phyloP scores from a whole-genome alignment of 192 early-diverging fungal genomes.

The Coemansia sp. region DNA sequence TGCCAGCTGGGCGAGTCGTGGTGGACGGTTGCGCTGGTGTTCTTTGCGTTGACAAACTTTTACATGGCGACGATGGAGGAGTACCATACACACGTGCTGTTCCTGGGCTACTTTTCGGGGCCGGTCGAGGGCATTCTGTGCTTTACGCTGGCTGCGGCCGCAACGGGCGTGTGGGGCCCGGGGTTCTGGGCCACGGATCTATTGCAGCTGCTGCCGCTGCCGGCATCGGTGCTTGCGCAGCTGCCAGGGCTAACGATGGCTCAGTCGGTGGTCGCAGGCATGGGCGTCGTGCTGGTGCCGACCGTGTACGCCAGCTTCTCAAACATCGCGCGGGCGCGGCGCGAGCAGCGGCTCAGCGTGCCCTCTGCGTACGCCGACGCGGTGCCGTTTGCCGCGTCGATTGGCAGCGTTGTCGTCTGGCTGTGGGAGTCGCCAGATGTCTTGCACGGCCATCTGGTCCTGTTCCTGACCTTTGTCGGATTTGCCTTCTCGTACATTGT shows the following conservation, averaged over 20 bases:
- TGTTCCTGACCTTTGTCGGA: slow-evolving; percentile 66
- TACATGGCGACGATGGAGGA: slow-evolving; percentile 94
- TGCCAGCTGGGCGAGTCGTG: slow-evolving; percentile 70
- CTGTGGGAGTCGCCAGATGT: slow-evolving; percentile 65
- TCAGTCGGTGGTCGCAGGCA: slow-evolving; percentile 36
- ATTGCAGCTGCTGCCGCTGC: slow-evolving; percentile 31
- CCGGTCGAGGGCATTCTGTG: slow-evolving; percentile 89
- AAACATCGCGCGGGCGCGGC: slow-evolving; percentile 61
- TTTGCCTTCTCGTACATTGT: slow-evolving; percentile 81
- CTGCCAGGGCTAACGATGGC: slow-evolving; percentile 40
- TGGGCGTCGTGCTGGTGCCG: slow-evolving; percentile 33
- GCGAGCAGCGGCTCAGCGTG: slow-evolving; percentile 57
- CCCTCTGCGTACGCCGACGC: slow-evolving; percentile 61
- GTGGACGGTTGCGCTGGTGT: slow-evolving; percentile 59
- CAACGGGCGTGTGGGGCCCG: slow-evolving; percentile 65
- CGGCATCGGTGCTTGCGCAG: slow-evolving; percentile 13
- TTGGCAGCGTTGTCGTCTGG: slow-evolving; percentile 57
- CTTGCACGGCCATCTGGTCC: slow-evolving; percentile 63
- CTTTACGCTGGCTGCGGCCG: slow-evolving; percentile 57
- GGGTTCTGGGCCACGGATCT: slow-evolving; percentile 40
- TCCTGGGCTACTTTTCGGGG: slow-evolving; percentile 79
- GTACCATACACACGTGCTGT: slow-evolving; percentile 86
- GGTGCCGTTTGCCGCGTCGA: slow-evolving; percentile 63
- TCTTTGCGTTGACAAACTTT: slow-evolving; percentile 76
- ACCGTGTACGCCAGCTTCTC: slow-evolving; percentile 53